These are phyloP conservation scores for Hypoxylon perforatum DNA, from an alignment of 495 filamentous ascomycete species.

Conservation along the genomic window DNA sequence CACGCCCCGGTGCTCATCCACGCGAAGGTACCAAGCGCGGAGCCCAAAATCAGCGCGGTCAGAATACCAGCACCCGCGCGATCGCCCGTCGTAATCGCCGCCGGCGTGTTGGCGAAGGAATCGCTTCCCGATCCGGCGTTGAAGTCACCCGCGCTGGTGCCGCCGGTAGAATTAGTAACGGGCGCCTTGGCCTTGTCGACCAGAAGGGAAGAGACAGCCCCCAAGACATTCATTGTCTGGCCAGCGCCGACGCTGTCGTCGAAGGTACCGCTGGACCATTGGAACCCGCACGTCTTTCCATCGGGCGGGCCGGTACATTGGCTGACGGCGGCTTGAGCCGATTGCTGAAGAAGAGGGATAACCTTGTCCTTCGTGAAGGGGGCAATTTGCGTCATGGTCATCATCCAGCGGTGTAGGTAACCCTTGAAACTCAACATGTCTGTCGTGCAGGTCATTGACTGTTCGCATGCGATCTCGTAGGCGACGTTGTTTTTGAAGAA, in stretches of 20 bases:
- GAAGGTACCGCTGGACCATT: slow-evolving; percentile 71
- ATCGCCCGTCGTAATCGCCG: slow-evolving; percentile 62
- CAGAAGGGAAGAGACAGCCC: slow-evolving; percentile 59
- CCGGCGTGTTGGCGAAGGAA: slow-evolving; percentile 31
- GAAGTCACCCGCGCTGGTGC: slow-evolving; percentile 69
- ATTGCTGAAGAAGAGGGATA: slow-evolving; percentile 69
- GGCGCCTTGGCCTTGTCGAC: slow-evolving; percentile 55
- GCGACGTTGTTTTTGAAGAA: slow-evolving; percentile 67
- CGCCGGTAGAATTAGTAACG: slow-evolving; percentile 63
- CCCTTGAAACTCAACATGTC: slow-evolving; percentile 86
- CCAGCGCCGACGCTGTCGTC: slow-evolving; percentile 64
- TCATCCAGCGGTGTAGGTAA: slow-evolving; percentile 82
- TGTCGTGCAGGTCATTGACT: slow-evolving; percentile 69
- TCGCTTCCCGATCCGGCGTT: slow-evolving; percentile 61
- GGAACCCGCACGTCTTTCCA: slow-evolving; percentile 70
- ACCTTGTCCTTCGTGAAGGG: slow-evolving; percentile 70
- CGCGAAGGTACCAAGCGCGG: slow-evolving; percentile 38
- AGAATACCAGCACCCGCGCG: slow-evolving; percentile 66
- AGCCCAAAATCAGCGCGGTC: slow-evolving; percentile 55
- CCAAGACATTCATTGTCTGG: slow-evolving; percentile 68
- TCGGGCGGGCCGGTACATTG: slow-evolving; percentile 71
- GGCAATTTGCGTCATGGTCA: slow-evolving; percentile 74
- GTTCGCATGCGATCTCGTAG: slow-evolving; percentile 77
- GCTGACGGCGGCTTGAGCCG: slow-evolving; percentile 71
- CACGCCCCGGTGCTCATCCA: slow-evolving; percentile 46